Base-by-base conservation (phyloP, 1,284 basidiomycete species). In the Afroboletus lepidellus region DNA sequence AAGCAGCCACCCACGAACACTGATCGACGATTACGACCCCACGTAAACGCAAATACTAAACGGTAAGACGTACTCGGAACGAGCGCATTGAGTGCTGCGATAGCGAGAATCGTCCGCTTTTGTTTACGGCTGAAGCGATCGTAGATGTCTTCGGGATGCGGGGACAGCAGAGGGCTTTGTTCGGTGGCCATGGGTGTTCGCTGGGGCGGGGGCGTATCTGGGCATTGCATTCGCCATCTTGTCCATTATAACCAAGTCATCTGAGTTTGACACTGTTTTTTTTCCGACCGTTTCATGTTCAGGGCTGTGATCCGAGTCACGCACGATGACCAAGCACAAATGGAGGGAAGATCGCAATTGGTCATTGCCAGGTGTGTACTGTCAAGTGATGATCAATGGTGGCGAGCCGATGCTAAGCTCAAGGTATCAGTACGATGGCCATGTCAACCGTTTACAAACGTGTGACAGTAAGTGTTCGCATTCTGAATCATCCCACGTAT, bases 1-100 rank as follows among this genome's bases (percentile, higher is more conserved):
- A 78, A 80, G 25, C 70, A 71, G 0, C 69, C 71, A 6, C 73
- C 66, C 12, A 77, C 70, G 54, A 81, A 71, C 46, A 76, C 78
- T 80, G 60, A 12, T 29, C 13, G 24, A 51, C 11, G 25, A 20
- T 36, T 15, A 41, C 16, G 12, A 6, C 8, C 3, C 33, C 21
- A 34, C 9, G 30, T 45, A 23, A 30, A n/a, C 11, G 9, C 18
- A 38, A 37, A 36, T 12, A 29, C 54, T 30, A 41, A 30, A 41
- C 24, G 55, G n/a, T n/a, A n/a, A 41, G 5, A 55, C 58, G 41
- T 43, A 64, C 60, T 57, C 1, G 63, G 65, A 48, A 70, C 27
- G 27, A 68, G 50, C 18, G 57, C 69, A 1, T 53, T 52, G 20
- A 69, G 71, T 3, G 74, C 70, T 0, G 76, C 74, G 5, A 79